Conservation (phyloP, 164 flowering plant genomes). For the Saururus chinensis region DNA sequence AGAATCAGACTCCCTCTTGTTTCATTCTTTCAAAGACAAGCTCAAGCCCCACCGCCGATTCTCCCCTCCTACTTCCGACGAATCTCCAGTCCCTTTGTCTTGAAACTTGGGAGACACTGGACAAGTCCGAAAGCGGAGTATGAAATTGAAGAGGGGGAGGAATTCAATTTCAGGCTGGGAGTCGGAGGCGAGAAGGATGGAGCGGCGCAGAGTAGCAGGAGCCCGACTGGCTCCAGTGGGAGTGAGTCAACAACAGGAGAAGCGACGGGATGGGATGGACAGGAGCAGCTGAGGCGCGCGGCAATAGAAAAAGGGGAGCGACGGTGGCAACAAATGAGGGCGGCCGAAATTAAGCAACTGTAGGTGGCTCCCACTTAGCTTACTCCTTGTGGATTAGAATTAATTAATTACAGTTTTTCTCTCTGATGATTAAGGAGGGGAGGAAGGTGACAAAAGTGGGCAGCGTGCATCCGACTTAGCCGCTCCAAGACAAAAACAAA, state of each 20-base stretch:
- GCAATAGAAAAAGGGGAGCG: not conserved
- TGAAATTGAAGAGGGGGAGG: no score
- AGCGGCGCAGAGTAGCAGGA: not conserved
- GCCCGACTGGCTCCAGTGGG: not conserved
- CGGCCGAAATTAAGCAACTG: slow-evolving; percentile 3
- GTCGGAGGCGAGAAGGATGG: no score
- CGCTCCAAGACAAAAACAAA: slow-evolving; percentile 46
- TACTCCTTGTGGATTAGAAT: no score
- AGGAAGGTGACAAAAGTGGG: slow-evolving; percentile 25
- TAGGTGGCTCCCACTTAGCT: not conserved
- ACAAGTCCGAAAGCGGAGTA: not conserved
- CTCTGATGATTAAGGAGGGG: not conserved
- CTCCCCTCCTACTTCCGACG: no score
- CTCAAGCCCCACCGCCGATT: no score
- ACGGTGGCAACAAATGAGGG: slow-evolving; percentile 5
- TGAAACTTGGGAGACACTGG: not conserved
- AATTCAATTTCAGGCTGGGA: no score
- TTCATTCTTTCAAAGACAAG: no score
- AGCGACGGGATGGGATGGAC: not conserved
- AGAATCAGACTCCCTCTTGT: not conserved
- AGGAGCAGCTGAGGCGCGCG: not conserved
- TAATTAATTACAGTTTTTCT: not conserved
- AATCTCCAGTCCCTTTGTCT: not conserved
- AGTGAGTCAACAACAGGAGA: not conserved
- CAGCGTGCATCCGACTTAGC: slow-evolving; percentile 74